phyloP scores from a whole-genome alignment of 139 green algal genomes.

The Nannochloris sp. region DNA sequence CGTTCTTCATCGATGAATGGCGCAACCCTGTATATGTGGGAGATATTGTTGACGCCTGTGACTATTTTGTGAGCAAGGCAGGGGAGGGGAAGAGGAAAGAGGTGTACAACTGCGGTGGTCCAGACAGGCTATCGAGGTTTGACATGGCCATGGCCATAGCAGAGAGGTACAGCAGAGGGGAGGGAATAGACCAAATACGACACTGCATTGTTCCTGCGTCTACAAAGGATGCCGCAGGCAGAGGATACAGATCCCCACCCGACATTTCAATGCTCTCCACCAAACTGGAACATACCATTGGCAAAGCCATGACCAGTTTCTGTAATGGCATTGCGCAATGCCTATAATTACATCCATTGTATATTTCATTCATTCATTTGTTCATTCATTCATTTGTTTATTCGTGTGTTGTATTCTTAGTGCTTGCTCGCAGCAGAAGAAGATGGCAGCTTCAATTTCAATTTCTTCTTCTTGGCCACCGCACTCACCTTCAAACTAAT shows the following conservation, averaged over 20 bases:
- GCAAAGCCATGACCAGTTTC: neutral
- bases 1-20: constrained; percentile 52
- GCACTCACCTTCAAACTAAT: neutral
- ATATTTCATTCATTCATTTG: no score
- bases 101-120: constrained; percentile 35
- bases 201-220: no score
- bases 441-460: neutral
- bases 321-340: neutral
- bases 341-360: no score
- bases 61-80: constrained; percentile 10
- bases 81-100: neutral
- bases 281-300: neutral
- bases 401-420: no score
- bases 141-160: constrained; percentile 43
- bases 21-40: constrained; percentile 45
- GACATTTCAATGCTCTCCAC: constrained; percentile 9
- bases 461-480: neutral
- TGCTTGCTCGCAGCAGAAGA: neutral
- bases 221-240: neutral
- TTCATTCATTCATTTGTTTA: neutral
- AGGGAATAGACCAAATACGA: no score
- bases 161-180: neutral
- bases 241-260: constrained; percentile 18
- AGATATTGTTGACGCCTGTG: constrained; percentile 39
- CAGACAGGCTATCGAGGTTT: constrained; percentile 42